Percentiles rank a stretch among this genome's conserved stretches.
Evolutionary conservation across 2,329 filamentous ascomycete genomes (phyloP).

Genomic region (Cladosporium austrohemisphaericum): DNA sequence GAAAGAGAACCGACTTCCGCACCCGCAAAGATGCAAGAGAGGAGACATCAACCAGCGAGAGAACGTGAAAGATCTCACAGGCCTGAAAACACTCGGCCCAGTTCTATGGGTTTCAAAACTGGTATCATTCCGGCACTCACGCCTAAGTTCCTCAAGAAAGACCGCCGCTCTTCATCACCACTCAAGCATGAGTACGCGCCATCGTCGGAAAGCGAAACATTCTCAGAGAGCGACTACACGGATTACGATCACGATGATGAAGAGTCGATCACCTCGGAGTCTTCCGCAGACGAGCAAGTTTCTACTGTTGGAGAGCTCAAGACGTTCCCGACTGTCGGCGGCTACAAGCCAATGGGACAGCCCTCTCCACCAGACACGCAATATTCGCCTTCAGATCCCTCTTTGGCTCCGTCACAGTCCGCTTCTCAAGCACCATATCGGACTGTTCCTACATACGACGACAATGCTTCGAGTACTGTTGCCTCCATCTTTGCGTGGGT

Average conservation of each 20-base stretch:
- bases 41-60: not conserved
- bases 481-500: constrained; percentile 62
- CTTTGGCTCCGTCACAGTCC: constrained; percentile 74
- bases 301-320: constrained; percentile 32
- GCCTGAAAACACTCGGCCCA: constrained; percentile 2
- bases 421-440: constrained; percentile 71
- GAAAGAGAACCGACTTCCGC: constrained; percentile 27
- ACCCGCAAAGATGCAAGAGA: constrained; percentile 35
- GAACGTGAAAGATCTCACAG: not conserved
- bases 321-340: constrained; percentile 30
- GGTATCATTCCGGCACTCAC: constrained; percentile 32
- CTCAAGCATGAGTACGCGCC: constrained; percentile 96
- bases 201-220: constrained; percentile 65
- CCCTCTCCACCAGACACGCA: constrained; percentile 27
- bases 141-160: constrained; percentile 37
- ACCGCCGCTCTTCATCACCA: constrained; percentile 81
- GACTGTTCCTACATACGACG: constrained; percentile 47
- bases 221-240: constrained; percentile 55
- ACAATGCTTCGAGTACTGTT: constrained; percentile 53
- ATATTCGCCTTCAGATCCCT: constrained; percentile 43
- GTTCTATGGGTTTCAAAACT: constrained; percentile 24
- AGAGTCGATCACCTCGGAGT: constrained; percentile 45
- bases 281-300: constrained; percentile 42
- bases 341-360: constrained; percentile 33
- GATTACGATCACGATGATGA: constrained; percentile 46